Percentiles rank a stretch among this genome's conserved stretches.
Evolutionary conservation across 2,329 filamentous ascomycete genomes (phyloP).

Genomic region (Iodosphaeria phyllophila): DNA sequence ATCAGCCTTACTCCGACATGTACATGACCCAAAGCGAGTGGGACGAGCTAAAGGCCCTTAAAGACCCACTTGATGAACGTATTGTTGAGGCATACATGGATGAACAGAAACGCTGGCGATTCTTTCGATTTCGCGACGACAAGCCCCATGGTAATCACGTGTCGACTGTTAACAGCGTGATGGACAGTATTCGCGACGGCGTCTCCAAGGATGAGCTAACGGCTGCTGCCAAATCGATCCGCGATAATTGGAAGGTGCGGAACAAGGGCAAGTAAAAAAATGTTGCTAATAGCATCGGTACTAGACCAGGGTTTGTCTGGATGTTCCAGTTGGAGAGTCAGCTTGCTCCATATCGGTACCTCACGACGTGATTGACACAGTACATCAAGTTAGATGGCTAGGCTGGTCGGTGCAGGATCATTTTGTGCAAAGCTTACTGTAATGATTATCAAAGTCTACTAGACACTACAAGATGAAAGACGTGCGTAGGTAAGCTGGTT

Average conservation of each 20-base stretch:
- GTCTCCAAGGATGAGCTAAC: constrained; percentile 73
- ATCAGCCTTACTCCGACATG: constrained; percentile 49
- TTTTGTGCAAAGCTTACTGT: too few relatives aligned
- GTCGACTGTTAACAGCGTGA: constrained; percentile 64
- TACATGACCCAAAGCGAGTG: constrained; percentile 61
- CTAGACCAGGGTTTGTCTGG: too few relatives aligned
- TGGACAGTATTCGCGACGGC: constrained; percentile 74
- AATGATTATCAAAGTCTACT: too few relatives aligned
- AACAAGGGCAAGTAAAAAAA: too few relatives aligned
- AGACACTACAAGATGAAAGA: too few relatives aligned
- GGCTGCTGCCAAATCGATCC: constrained; percentile 48
- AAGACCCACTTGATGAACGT: constrained; percentile 62
- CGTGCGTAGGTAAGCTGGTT: too few relatives aligned
- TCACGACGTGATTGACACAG: too few relatives aligned
- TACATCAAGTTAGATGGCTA: too few relatives aligned
- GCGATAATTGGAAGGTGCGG: constrained; percentile 61
- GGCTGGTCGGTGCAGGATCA: too few relatives aligned
- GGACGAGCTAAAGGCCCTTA: constrained; percentile 57
- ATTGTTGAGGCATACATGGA: constrained; percentile 87
- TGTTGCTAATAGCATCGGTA: too few relatives aligned
- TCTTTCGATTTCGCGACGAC: constrained; percentile 80
- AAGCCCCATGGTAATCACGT: constrained; percentile 85
- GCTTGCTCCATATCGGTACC: too few relatives aligned
- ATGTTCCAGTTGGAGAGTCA: too few relatives aligned
- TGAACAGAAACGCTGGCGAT: constrained; percentile 57